phyloP scores from a whole-genome alignment of 2,329 filamentous ascomycete genomes.

The Penicillium oxalicum region DNA sequence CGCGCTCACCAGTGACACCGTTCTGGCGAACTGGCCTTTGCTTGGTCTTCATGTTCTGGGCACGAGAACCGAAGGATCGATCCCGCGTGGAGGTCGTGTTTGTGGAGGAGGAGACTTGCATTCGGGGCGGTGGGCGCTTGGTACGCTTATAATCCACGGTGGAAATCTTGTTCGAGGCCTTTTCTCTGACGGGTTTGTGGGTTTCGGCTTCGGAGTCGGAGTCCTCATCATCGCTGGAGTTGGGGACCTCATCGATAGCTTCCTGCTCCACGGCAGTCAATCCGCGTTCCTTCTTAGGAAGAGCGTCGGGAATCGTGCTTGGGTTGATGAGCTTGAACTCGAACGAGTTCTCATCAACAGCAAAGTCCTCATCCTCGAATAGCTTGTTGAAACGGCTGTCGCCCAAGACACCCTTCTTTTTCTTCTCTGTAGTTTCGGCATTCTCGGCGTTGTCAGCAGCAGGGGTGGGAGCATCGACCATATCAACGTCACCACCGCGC shows the following conservation, averaged over 20 bases:
- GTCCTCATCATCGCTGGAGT: constrained; percentile 35
- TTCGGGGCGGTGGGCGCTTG: constrained; percentile 47
- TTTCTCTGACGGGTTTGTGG: constrained; percentile 23
- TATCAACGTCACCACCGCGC: constrained; percentile 51
- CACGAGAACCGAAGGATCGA: constrained; percentile 54
- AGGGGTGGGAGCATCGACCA: constrained; percentile 22
- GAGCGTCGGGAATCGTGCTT: constrained; percentile 54
- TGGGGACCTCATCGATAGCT: constrained; percentile 47
- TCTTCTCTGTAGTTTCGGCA: constrained; percentile 20
- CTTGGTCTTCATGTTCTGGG: constrained; percentile 39
- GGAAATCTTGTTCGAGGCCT: constrained; percentile 45
- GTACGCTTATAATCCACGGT: constrained; percentile 51
- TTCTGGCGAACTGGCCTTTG: constrained; percentile 28
- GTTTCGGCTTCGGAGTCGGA: constrained; percentile 31
- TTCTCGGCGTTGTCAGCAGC: constrained; percentile 45
- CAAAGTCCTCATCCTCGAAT: constrained; percentile 90
- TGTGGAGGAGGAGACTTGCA: constrained; percentile 53
- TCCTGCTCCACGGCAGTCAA: constrained; percentile 61
- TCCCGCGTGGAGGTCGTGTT: constrained; percentile 43
- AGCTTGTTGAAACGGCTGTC: constrained; percentile 82
- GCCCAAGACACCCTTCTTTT: constrained; percentile 61
- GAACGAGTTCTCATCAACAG: constrained; percentile 78
- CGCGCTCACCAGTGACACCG: constrained; percentile 45
- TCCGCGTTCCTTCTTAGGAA: constrained; percentile 39
- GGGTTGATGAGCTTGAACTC: constrained; percentile 89